Evolutionary conservation across 83 land plant species (phyloP), one percentile per base, ranked within the genome.

Genomic region (Picea mariana): DNA sequence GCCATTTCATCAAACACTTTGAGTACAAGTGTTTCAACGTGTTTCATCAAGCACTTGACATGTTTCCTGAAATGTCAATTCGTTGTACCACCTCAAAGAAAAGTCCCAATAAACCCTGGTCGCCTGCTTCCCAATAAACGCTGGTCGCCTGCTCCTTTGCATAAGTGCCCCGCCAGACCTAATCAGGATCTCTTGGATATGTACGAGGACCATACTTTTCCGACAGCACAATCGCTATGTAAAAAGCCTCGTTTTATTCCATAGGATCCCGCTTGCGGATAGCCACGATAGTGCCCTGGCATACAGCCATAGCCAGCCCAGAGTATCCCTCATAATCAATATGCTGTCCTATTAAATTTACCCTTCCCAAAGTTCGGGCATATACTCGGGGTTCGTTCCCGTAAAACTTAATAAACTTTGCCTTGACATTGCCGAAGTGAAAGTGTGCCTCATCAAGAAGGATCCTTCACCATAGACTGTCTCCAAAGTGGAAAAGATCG

Each of bases 271-370:
- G 85, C 81, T 86, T 92, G 20, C 91, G 80, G 20, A 97, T 97
- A 13, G 97, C 98, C 44, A 97, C 89, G 16, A 97, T 96, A 11
- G 98, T 97, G 78, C 95, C 99, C 79, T 97, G 98, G 55, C 97
- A 87, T 9, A 97, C 94, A 0, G 98, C 99, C 99, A 97, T 97
- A 5, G 99, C 98, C 82, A 97, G 86, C 69, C 95, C 98, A 47
- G 99, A 95, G 82, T 97, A 97, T 1, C 99, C 99, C 75, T 97
- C 98, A 84, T 95, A 95, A 65, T 97, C 99, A 64, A 97, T 94
- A 73, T 97, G 99, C 86, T 97, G 98, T 0, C 99, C 99, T 17
- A 97, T 97, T 86, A 97, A 85, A 79, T 97, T 97, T 84, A 97
- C 99, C 75, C 99, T 84, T 31, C 99, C 99, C 85, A 98, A 98